A percentile compares a stretch with the other conserved stretches of the same genome.
phyloP scores from a whole-genome alignment of 306 rosid genomes.

The Luffa aegyptiaca region DNA sequence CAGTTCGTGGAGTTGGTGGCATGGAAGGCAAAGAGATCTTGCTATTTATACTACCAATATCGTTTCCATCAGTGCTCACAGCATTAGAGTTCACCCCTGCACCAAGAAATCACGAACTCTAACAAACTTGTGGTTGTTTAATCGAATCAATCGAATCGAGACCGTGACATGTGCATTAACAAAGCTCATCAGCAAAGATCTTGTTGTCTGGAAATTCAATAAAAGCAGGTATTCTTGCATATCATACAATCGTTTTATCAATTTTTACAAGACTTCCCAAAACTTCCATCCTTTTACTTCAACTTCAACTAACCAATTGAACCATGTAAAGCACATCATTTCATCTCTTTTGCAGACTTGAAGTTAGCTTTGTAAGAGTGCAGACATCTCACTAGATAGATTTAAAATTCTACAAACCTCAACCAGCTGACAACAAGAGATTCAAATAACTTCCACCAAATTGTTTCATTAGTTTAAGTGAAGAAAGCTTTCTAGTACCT shows the following conservation, averaged over 20 bases:
- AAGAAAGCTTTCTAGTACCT: constrained; percentile 18
- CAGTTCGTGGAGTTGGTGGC: constrained; percentile 24
- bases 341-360: neutral
- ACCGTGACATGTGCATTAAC: neutral
- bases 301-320: neutral
- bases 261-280: neutral
- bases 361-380: neutral
- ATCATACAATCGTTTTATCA: neutral
- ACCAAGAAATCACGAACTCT: constrained; percentile 1
- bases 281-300: neutral
- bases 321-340: neutral
- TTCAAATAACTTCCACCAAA: neutral
- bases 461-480: neutral
- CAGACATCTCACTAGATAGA: neutral
- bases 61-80: constrained; percentile 19
- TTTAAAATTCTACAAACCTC: neutral
- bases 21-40: constrained; percentile 14
- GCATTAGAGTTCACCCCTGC: constrained; percentile 37
- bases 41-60: constrained; percentile 14
- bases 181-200: neutral
- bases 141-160: neutral
- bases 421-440: neutral
- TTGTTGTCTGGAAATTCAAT: neutral
- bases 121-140: neutral
- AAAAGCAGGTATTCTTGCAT: neutral